These are phyloP conservation scores for Paramecium sexaurelia DNA, from an alignment of 73 alveolate genomes.

Conservation along the genomic window DNA sequence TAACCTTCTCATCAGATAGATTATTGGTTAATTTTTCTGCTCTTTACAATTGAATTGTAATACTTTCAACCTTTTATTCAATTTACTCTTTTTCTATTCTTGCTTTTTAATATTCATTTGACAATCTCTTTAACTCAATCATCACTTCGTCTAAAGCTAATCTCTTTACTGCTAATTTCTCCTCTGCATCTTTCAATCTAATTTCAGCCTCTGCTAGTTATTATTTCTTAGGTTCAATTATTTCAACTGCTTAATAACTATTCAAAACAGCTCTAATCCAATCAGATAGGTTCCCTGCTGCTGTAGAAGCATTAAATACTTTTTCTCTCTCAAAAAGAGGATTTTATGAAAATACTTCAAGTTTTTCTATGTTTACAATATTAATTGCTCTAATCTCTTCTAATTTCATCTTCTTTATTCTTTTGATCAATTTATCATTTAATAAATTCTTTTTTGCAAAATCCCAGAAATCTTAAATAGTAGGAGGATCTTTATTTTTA, in stretches of 20 bases:
- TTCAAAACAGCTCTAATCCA: constrained; percentile 91
- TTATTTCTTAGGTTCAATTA: constrained; percentile 97
- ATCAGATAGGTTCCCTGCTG: constrained; percentile 84
- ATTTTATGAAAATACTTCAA: constrained; percentile 70
- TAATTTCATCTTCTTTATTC: constrained; percentile 37
- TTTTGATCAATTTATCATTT: constrained; percentile 60
- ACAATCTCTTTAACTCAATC: constrained; percentile 79
- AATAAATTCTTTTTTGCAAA: constrained; percentile 64
- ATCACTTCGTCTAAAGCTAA: constrained; percentile 87
- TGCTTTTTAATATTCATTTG: constrained; percentile 93
- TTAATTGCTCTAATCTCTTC: constrained; percentile 60
- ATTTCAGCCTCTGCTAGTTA: constrained; percentile 97
- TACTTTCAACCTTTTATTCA: constrained; percentile 89
- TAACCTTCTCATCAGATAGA: constrained; percentile 96
- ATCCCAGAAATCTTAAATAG: constrained; percentile 80
- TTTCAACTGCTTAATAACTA: constrained; percentile 79
- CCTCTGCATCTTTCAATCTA: constrained; percentile 92
- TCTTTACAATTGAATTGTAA: constrained; percentile 82
- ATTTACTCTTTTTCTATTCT: constrained; percentile 85
- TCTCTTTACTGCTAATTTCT: constrained; percentile 82
- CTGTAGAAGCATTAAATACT: constrained; percentile 79
- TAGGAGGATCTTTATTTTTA: constrained; percentile 37
- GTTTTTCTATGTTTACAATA: constrained; percentile 73
- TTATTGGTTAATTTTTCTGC: constrained; percentile 97
- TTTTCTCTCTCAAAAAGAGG: constrained; percentile 78